phyloP scores from a whole-genome alignment of 2,329 filamentous ascomycete species.

The Aureobasidium namibiae region DNA sequence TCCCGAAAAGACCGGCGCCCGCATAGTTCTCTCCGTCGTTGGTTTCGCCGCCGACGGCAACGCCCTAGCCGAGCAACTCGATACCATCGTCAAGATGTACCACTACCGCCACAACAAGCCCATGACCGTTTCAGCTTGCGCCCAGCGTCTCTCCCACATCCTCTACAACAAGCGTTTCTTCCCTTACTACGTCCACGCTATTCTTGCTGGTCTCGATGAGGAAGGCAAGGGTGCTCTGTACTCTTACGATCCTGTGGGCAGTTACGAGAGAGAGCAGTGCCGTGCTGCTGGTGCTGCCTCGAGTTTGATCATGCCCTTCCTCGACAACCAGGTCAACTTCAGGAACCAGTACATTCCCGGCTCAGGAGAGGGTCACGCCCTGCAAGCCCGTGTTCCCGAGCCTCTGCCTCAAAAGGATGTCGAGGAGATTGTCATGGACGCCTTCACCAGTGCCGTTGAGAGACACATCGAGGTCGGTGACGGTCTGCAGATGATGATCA shows the following conservation, averaged over 20 bases:
- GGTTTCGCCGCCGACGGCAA: constrained; percentile 93
- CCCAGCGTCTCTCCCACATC: constrained; percentile 88
- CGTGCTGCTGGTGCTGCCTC: constrained; percentile 77
- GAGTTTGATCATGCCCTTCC: constrained; percentile 95
- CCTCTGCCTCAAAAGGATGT: constrained; percentile 67
- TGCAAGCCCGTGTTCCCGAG: constrained; percentile 60
- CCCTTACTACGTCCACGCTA: constrained; percentile 94
- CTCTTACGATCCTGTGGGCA: constrained; percentile 95
- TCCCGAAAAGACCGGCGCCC: constrained; percentile 73
- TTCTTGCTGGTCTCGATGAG: constrained; percentile 89
- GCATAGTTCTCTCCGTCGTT: constrained; percentile 84
- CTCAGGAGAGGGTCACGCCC: constrained; percentile 71
- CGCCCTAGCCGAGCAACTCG: constrained; percentile 86
- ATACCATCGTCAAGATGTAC: constrained; percentile 97
- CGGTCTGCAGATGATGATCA: constrained; percentile 87
- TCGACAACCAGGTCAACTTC: constrained; percentile 99
- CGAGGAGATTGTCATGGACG: constrained; percentile 86
- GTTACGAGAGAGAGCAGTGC: constrained; percentile 95
- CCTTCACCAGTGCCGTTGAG: constrained; percentile 95
- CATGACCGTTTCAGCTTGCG: constrained; percentile 90
- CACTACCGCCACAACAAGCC: constrained; percentile 95
- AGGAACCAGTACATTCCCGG: constrained; percentile 96
- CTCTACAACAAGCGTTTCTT: constrained; percentile 98
- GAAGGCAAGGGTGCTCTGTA: constrained; percentile 90
- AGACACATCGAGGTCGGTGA: constrained; percentile 96